phyloP scores from a whole-genome alignment of 2,329 filamentous ascomycete species.

The Calonectria henricotiae region DNA sequence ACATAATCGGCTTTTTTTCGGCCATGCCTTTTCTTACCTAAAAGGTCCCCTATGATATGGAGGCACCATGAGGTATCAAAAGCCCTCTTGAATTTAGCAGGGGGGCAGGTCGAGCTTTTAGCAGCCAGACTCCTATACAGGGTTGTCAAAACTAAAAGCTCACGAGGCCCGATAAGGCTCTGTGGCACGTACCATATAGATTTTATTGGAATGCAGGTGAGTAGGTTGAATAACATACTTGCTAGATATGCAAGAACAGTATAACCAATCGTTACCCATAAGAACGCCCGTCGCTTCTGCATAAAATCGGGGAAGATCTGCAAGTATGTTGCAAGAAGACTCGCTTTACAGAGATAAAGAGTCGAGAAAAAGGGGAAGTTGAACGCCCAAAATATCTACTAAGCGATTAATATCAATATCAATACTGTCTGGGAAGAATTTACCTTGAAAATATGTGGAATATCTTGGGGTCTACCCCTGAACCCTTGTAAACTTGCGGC shows the following conservation, averaged over 20 bases:
- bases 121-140: background rate
- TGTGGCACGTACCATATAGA: background rate
- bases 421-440: too few relatives aligned
- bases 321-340: background rate
- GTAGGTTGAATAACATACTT: background rate
- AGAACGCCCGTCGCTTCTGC: background rate
- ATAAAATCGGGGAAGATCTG: slow-evolving; percentile 10
- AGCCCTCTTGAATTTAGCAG: background rate
- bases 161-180: rapidly evolving
- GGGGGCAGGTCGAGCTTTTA: background rate
- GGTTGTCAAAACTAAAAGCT: background rate
- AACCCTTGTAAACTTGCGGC: background rate
- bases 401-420: background rate
- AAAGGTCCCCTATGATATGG: background rate
- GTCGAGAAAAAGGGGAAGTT: slow-evolving; percentile 7
- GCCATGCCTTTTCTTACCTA: background rate
- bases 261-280: background rate
- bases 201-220: background rate
- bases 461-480: background rate
- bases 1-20: background rate
- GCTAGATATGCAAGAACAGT: background rate
- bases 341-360: slow-evolving; percentile 15
- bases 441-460: background rate
- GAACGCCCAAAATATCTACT: background rate
- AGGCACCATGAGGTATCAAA: slow-evolving; percentile 6